Percentiles rank a stretch among this genome's conserved stretches.
Conservation (phyloP, 768 basidiomycete species). For the Chiua virens region DNA sequence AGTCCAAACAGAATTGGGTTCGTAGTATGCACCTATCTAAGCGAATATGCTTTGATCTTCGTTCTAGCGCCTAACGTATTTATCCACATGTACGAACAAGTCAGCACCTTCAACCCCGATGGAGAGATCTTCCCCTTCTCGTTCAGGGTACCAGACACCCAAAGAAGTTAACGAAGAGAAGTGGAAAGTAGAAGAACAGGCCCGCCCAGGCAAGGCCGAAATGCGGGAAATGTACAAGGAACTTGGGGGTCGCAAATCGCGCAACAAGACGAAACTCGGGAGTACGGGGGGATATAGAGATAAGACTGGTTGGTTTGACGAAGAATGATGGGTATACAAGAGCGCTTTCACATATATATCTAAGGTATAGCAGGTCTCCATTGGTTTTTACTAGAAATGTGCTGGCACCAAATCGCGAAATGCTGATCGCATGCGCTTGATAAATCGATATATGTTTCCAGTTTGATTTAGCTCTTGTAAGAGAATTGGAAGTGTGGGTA, state of each 20-base stretch:
- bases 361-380: neutral
- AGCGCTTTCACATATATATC: neutral
- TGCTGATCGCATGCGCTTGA: constrained; percentile 60
- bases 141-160: constrained; percentile 75
- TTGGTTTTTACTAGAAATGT: neutral
- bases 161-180: constrained; percentile 76
- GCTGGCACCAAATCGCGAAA: constrained; percentile 37
- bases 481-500: constrained; percentile 66
- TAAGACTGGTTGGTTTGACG: constrained; percentile 72
- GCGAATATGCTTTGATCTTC: constrained; percentile 13
- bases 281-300: constrained; percentile 63
- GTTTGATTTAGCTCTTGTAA: constrained; percentile 71
- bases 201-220: constrained; percentile 69
- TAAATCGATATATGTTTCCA: constrained; percentile 68
- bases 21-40: neutral
- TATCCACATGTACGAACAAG: constrained; percentile 41
- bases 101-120: constrained; percentile 42
- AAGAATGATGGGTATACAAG: constrained; percentile 16
- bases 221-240: constrained; percentile 94
- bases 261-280: constrained; percentile 72
- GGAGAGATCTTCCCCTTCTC: constrained; percentile 48
- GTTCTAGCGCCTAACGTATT: constrained; percentile 51
- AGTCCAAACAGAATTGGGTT: constrained; percentile 94
- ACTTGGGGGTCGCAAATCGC: constrained; percentile 79
- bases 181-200: constrained; percentile 58